These are phyloP conservation scores for Trametes elegans DNA, from an alignment of 768 basidiomycete genomes.

Conservation along the genomic window DNA sequence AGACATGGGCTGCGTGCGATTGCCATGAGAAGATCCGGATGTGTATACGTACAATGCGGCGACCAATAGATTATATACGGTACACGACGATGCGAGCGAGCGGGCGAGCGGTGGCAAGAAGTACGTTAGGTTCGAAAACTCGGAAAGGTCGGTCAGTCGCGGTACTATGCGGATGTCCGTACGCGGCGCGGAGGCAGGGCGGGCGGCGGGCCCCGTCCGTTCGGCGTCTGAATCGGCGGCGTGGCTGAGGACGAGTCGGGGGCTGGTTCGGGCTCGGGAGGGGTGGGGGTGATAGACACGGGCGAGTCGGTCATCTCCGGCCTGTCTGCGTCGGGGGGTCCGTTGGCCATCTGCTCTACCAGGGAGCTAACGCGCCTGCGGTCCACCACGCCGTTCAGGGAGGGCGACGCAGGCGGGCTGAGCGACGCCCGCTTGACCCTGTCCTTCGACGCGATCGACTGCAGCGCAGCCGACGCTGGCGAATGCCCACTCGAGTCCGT, in stretches of 20 bases:
- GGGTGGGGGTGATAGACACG: slow-evolving; percentile 6
- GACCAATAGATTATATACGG: slow-evolving; percentile 13
- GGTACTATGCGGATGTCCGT: slow-evolving; percentile 4
- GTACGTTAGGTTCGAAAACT: not conserved
- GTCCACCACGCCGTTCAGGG: slow-evolving; percentile 2
- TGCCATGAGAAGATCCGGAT: slow-evolving; percentile 1
- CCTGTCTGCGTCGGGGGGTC: too few species aligned
- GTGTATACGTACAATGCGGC: slow-evolving; percentile 16
- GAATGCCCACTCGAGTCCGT: slow-evolving; percentile 21
- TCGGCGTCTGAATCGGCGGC: not conserved
- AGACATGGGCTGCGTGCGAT: not conserved
- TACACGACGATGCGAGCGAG: slow-evolving; percentile 6
- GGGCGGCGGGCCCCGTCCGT: slow-evolving; percentile 18
- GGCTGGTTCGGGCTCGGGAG: too few species aligned
- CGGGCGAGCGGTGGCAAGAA: not conserved
- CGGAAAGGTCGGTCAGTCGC: not conserved
- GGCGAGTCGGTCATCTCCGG: slow-evolving; percentile 6
- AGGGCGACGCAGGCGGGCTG: slow-evolving; percentile 19
- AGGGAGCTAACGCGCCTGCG: not conserved
- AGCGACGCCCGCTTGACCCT: slow-evolving; percentile 27
- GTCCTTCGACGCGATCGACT: slow-evolving; percentile 49
- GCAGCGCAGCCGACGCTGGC: slow-evolving; percentile 53
- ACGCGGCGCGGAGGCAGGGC: slow-evolving; percentile 23
- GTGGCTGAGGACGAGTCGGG: slow-evolving; percentile 11
- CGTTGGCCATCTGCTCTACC: not conserved